Percentiles rank a stretch among this genome's conserved stretches.
Evolutionary conservation across 805 yeast genomes (phyloP).

Genomic region (Groenewaldozyma tartarivorans): DNA sequence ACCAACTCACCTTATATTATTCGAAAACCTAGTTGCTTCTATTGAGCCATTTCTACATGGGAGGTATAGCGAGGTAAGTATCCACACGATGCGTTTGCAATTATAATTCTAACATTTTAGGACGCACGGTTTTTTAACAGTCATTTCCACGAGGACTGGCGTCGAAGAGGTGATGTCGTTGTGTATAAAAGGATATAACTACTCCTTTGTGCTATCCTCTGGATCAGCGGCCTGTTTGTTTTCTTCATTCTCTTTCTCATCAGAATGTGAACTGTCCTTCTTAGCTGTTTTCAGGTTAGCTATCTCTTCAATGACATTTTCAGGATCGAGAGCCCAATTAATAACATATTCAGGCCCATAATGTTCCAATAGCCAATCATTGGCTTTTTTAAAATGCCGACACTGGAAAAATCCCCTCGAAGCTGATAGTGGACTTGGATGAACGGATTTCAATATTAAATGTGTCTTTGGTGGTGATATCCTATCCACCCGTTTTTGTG

Average conservation of each 20-base stretch:
- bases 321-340: constrained; percentile 50
- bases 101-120: constrained; percentile 18
- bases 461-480: constrained; percentile 26
- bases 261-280: background rate
- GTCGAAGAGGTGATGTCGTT: constrained; percentile 71
- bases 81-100: background rate
- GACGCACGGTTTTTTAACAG: constrained; percentile 62
- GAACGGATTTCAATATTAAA: constrained; percentile 62
- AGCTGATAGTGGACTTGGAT: constrained; percentile 94
- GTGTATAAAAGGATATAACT: constrained; percentile 34
- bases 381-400: constrained; percentile 63
- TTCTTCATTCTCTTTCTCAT: background rate
- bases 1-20: constrained; percentile 64
- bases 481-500: constrained; percentile 48
- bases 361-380: constrained; percentile 57
- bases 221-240: background rate
- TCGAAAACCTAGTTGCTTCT: constrained; percentile 48
- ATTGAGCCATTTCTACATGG: constrained; percentile 19
- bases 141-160: constrained; percentile 73
- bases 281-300: background rate
- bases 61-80: constrained; percentile 3
- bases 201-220: too few relatives aligned
- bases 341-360: constrained; percentile 38
- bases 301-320: constrained; percentile 13
- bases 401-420: constrained; percentile 75